Base-by-base conservation (phyloP, 2,329 filamentous ascomycete genomes). In the Cytospora leucostoma region DNA sequence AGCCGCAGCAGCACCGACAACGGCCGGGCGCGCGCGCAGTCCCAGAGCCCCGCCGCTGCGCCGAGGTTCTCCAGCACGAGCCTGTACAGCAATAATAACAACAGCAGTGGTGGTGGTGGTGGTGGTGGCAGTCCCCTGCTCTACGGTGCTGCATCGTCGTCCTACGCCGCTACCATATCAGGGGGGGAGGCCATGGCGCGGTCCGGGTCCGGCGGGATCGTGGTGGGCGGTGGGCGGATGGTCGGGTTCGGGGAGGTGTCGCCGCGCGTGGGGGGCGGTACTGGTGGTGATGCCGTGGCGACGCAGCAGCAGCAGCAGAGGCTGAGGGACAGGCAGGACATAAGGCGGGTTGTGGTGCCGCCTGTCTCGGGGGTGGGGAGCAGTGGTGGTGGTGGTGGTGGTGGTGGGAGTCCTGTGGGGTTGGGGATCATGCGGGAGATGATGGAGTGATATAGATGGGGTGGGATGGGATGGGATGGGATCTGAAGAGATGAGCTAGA, bases 161-260 rank as follows among this genome's bases (percentile, higher is more conserved):
- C 27, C 27, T 27, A 27, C 27, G 27, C 27, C 27, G 27, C 27
- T 27, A 27, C 27, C 27, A 27, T 27, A 27, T 27, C 27, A 4
- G 52, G 13, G 7, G 65, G 65, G 4, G 69, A 72, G 66, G 67
- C 67, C 10, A 70, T 72, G 68, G 65, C 56, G 11, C 63, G 66
- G 34, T 66, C 62, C 5, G 65, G 57, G 8, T 70, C 69, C 2
- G 68, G 67, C 6, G 71, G 70, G 17, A 69, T 72, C 33, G 53
- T 58, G 32, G 66, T 73, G 1, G 67, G 64, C 0, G 67, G 68
- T 15, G 70, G 70, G n/a, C 64, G 65, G 4, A 64, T 71, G 51
- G 62, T 72, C 4, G 68, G 66, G 61, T 73, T 72, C 61, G 69
- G 69, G 12, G 57, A 59, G n/a, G 10, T 58, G 40, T 52, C 40